These are phyloP conservation scores for Colletotrichum tofieldiae DNA, from an alignment of 2,329 filamentous ascomycete species.

Conservation along the genomic window DNA sequence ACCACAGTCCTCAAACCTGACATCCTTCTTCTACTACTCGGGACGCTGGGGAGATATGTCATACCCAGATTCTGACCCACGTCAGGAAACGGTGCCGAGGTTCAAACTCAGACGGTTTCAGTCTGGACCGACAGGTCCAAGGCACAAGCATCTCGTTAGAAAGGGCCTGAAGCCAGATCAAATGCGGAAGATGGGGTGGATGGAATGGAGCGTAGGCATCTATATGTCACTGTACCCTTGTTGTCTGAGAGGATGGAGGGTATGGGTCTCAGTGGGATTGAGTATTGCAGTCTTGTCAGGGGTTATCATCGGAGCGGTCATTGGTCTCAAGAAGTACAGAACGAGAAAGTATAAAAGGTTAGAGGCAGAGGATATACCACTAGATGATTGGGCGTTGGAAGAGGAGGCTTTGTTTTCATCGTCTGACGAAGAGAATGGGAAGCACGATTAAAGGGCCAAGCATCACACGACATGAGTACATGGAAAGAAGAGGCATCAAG, in stretches of 20 bases:
- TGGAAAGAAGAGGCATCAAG: neutral
- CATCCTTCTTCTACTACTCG: slow-evolving; percentile 53
- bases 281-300: slow-evolving; percentile 38
- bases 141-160: slow-evolving; percentile 52
- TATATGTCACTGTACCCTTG: slow-evolving; percentile 54
- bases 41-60: slow-evolving; percentile 54
- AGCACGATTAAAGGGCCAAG: too few species aligned
- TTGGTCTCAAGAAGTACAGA: slow-evolving; percentile 34
- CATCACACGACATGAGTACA: neutral
- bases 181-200: slow-evolving; percentile 46
- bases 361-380: slow-evolving; percentile 46
- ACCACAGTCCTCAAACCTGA: slow-evolving; percentile 47
- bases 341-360: slow-evolving; percentile 45
- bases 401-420: slow-evolving; percentile 27
- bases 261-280: slow-evolving; percentile 48
- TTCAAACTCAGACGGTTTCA: slow-evolving; percentile 54
- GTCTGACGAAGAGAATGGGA: slow-evolving; percentile 27
- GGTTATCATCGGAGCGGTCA: slow-evolving; percentile 11
- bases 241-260: slow-evolving; percentile 53
- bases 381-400: slow-evolving; percentile 55
- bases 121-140: slow-evolving; percentile 52
- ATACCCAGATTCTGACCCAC: slow-evolving; percentile 51
- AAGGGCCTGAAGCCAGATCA: slow-evolving; percentile 52
- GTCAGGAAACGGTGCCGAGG: slow-evolving; percentile 50
- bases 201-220: slow-evolving; percentile 48